phyloP scores from a whole-genome alignment of 2,329 filamentous ascomycete species.

The Trichoderma sp. region DNA sequence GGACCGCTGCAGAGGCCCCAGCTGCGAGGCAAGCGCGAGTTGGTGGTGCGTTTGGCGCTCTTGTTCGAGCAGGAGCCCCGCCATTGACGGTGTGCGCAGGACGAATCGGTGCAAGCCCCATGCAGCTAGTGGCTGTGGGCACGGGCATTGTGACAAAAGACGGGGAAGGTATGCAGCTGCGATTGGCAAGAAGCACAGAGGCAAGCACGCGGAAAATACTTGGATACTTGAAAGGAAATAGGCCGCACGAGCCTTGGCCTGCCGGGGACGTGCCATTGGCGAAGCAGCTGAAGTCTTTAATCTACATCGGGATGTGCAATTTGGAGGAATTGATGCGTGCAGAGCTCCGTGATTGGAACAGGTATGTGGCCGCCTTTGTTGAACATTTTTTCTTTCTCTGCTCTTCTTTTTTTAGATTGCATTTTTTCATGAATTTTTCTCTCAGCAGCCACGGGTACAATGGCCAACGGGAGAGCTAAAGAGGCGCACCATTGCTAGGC shows the following conservation, averaged over 20 bases:
- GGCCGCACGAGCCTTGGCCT: not conserved
- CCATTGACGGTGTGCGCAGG: not conserved
- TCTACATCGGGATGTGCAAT: not conserved
- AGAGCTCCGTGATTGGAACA: not conserved
- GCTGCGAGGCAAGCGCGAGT: conserved; percentile 14
- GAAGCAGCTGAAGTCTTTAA: not conserved
- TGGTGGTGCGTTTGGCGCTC: not conserved
- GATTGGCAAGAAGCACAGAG: not conserved
- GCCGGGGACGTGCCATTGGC: not conserved
- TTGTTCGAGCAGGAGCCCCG: conserved; percentile 6
- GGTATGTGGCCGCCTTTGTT: not conserved
- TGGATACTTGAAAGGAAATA: not conserved
- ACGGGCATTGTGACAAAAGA: conserved; percentile 10
- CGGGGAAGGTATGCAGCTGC: conserved; percentile 1
- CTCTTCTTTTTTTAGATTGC: not conserved
- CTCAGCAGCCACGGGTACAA: not conserved
- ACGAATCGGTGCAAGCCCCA: not conserved
- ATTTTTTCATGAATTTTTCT: not conserved
- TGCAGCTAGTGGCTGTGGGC: not conserved
- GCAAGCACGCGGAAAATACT: not conserved
- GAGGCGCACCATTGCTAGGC: not conserved
- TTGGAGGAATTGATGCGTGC: not conserved
- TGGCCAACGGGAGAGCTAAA: not conserved
- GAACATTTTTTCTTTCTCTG: not conserved
- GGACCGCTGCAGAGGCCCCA: not conserved